These are phyloP conservation scores for Ascochyta lentis DNA, from an alignment of 2,329 filamentous ascomycete species.

Conservation along the genomic window DNA sequence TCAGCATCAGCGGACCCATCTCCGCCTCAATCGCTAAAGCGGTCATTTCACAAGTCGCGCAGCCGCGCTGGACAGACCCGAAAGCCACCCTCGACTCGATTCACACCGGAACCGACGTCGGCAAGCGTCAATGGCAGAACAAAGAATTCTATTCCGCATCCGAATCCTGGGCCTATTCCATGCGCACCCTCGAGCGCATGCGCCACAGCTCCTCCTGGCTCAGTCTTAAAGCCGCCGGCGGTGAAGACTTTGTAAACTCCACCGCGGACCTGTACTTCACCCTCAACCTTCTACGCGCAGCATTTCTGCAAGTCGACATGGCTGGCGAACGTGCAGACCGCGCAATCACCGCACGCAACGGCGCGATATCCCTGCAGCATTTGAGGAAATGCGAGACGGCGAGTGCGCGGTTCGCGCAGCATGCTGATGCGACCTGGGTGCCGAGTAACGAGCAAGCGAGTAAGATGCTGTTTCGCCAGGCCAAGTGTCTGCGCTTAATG, in stretches of 20 bases:
- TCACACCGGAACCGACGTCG: slow-evolving; percentile 33
- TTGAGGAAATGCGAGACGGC: slow-evolving; percentile 32
- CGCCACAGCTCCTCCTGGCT: slow-evolving; percentile 36
- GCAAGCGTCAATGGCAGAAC: slow-evolving; percentile 39
- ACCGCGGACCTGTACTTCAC: slow-evolving; percentile 35
- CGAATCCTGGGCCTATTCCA: slow-evolving; percentile 31
- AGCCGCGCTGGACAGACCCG: slow-evolving; percentile 35
- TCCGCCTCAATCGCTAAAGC: slow-evolving; percentile 17
- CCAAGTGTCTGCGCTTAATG: slow-evolving; percentile 30
- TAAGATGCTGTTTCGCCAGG: slow-evolving; percentile 36
- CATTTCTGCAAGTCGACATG: slow-evolving; percentile 36
- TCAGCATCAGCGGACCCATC: slow-evolving; percentile 29
- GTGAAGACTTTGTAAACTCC: slow-evolving; percentile 33
- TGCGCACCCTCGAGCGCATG: slow-evolving; percentile 39
- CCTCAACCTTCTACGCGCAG: slow-evolving; percentile 31
- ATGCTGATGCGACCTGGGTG: slow-evolving; percentile 31
- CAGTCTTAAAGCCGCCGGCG: slow-evolving; percentile 25
- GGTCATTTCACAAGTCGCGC: slow-evolving; percentile 24
- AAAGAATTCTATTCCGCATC: slow-evolving; percentile 27
- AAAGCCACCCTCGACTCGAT: slow-evolving; percentile 32
- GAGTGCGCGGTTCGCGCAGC: slow-evolving; percentile 32
- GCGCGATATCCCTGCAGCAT: slow-evolving; percentile 20
- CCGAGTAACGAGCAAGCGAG: slow-evolving; percentile 32
- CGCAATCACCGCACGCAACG: slow-evolving; percentile 22
- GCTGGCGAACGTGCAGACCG: slow-evolving; percentile 7